These are phyloP conservation scores for Lactarius evosmus DNA, from an alignment of 768 basidiomycete genomes.

Conservation along the genomic window DNA sequence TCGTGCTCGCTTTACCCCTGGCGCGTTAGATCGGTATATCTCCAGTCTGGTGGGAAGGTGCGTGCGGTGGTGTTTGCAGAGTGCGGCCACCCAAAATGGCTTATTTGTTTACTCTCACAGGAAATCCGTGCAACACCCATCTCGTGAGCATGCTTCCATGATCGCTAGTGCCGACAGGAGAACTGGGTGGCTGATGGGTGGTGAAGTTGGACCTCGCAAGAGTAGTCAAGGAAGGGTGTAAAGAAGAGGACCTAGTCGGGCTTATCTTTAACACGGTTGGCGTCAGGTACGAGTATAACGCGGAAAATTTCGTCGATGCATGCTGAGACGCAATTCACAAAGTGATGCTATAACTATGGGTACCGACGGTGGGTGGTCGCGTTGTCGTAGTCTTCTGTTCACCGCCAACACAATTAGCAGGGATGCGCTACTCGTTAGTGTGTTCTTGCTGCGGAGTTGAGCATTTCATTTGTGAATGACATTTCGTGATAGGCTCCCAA, in stretches of 20 bases:
- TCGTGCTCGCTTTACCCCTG: conserved; percentile 19
- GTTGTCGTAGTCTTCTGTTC: background rate
- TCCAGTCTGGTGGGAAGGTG: conserved; percentile 91
- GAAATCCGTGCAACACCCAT: conserved; percentile 85
- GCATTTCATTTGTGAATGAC: background rate
- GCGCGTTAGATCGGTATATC: conserved; percentile 73
- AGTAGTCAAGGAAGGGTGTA: conserved; percentile 79
- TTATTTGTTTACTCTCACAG: conserved; percentile 35
- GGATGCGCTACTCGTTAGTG: conserved; percentile 84
- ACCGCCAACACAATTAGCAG: conserved; percentile 38
- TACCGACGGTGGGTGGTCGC: conserved; percentile 60
- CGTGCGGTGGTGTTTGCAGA: conserved; percentile 40
- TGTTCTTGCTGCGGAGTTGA: background rate
- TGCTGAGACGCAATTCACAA: background rate
- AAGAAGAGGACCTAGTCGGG: conserved; percentile 75
- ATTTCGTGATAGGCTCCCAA: conserved; percentile 56
- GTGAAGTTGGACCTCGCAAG: conserved; percentile 71
- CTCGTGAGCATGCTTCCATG: conserved; percentile 46
- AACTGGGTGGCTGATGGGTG: conserved; percentile 5
- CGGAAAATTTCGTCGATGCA: background rate
- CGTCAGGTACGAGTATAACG: conserved; percentile 51
- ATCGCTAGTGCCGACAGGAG: background rate
- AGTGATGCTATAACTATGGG: conserved; percentile 91
- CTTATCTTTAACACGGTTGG: conserved; percentile 85
- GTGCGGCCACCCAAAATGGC: background rate